Percentiles rank a stretch among this genome's conserved stretches.
These are phyloP conservation scores for Colletotrichum costaricense DNA, from an alignment of 2,329 filamentous ascomycete genomes.

Conservation along the genomic window DNA sequence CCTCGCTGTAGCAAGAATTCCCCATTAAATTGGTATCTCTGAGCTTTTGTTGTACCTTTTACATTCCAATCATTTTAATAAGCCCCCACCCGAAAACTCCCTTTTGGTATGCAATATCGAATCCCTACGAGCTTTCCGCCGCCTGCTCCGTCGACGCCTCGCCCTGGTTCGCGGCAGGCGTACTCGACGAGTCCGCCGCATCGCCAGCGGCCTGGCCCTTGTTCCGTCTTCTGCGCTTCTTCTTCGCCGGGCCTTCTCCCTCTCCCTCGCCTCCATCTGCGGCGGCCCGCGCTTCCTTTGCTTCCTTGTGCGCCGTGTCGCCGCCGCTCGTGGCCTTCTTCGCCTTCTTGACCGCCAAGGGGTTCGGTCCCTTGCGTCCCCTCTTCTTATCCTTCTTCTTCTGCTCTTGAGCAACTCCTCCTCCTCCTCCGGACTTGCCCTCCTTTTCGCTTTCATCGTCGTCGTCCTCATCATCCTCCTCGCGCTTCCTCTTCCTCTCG, in stretches of 20 bases:
- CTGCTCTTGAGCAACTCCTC: conserved; percentile 41
- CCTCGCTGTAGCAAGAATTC: conserved; percentile 1
- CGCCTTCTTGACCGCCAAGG: conserved; percentile 75
- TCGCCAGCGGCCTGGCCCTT: conserved; percentile 43
- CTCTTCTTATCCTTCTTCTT: conserved; percentile 69
- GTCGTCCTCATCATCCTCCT: conserved; percentile 53
- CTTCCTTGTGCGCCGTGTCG: conserved; percentile 38
- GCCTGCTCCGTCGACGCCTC: conserved; percentile 31
- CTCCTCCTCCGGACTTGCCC: conserved; percentile 29
- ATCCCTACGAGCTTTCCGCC: conserved; percentile 19
- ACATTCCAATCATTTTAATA: conserved; percentile 24
- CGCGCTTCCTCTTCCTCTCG: conserved; percentile 64
- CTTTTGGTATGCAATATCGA: conserved; percentile 13
- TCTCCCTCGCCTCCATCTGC: conserved; percentile 35
- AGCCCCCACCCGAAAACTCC: conserved; percentile 22
- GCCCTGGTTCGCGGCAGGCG: conserved; percentile 39
- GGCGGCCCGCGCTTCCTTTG: conserved; percentile 37
- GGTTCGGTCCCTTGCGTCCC: conserved; percentile 77
- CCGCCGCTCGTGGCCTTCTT: conserved; percentile 59
- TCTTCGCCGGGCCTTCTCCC: conserved; percentile 43
- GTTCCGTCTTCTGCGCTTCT: conserved; percentile 51
- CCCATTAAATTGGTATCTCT: conserved; percentile 33
- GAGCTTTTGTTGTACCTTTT: conserved; percentile 27
- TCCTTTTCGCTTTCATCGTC: conserved; percentile 43
- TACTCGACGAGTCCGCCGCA: conserved; percentile 41